Base-by-base conservation (phyloP, 495 filamentous ascomycete genomes). In the Podospora fimiseda region DNA sequence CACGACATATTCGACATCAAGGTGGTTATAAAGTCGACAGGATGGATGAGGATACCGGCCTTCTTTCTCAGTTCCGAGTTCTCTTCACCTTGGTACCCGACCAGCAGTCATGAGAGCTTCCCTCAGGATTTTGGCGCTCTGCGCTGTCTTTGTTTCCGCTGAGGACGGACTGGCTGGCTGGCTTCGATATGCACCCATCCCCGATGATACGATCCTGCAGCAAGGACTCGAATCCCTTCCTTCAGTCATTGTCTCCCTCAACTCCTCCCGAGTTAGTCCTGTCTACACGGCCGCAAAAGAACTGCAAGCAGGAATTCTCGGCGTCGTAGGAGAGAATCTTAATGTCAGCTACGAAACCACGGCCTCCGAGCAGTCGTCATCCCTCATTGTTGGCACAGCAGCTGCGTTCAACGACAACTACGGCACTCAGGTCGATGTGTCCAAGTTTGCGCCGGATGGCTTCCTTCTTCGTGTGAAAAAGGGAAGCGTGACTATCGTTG, bases 101-200 rank as follows among this genome's bases (percentile, higher is more conserved):
- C n/a, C n/a, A n/a, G n/a, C n/a, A n/a, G n/a, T n/a, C 27, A 33
- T 33, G 27, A 33, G 27, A 33, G 27, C 11, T 11, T 33, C 27
- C 27, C 11, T 33, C 5, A 33, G 27, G 27, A 5, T 33, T 5
- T 11, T 33, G 27, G 27, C 27, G 11, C 27, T 33, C 11, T 33
- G 27, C 11, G 59, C 61, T 50, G 58, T 73, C 33, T 65, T 61
- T 41, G 67, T 64, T 14, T 73, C 73, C 24, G 75, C 78, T 37
- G 81, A 88, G 56, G 75, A 80, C 57, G 84, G 84, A 13, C 63
- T 80, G 19, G 68, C 74, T 44, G 83, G 72, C 50, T 88, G 84
- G 84, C 61, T 88, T 36, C 78, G 83, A 43, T 87, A 87, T 65
- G 79, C 82, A 18, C 72, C 74, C 9, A 52, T 86, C 38, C 70